Percentiles rank a stretch among this genome's conserved stretches.
Conservation (phyloP, 108 stramenopile genomes). For the Cyclotella baltica region DNA sequence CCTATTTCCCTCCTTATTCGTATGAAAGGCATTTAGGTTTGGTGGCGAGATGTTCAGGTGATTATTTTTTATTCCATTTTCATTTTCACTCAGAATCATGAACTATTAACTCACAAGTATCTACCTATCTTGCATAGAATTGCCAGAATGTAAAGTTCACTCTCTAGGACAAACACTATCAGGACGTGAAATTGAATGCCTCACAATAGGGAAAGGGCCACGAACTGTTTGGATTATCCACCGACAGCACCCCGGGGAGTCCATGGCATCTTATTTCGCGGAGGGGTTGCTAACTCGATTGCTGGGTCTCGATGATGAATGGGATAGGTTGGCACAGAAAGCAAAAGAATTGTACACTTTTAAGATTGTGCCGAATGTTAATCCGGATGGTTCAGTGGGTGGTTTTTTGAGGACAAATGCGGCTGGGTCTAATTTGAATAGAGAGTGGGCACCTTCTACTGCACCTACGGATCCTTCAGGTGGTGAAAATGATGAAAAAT, state of each 20-base stretch:
- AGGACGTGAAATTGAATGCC: constrained; percentile 80
- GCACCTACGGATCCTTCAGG: constrained; percentile 11
- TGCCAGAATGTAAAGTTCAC: constrained; percentile 2
- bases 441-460: constrained; percentile 83
- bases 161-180: constrained; percentile 72
- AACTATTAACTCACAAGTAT: background rate
- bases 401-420: constrained; percentile 88
- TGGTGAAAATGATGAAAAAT: constrained; percentile 15
- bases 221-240: constrained; percentile 81
- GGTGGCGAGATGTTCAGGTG: constrained; percentile 55
- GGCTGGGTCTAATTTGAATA: constrained; percentile 83
- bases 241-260: constrained; percentile 86
- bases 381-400: constrained; percentile 81
- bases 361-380: constrained; percentile 89
- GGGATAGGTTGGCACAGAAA: constrained; percentile 56
- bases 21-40: constrained; percentile 75
- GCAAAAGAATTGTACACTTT: constrained; percentile 70
- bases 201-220: constrained; percentile 68
- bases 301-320: constrained; percentile 51
- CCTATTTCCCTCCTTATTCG: constrained; percentile 79
- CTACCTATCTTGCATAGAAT: background rate
- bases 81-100: background rate
- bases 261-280: constrained; percentile 78
- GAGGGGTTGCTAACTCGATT: constrained; percentile 74
- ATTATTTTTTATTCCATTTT: background rate